Percentiles rank a stretch among this genome's conserved stretches.
phyloP scores from a whole-genome alignment of 805 yeast species.

The Candida patagonica region DNA sequence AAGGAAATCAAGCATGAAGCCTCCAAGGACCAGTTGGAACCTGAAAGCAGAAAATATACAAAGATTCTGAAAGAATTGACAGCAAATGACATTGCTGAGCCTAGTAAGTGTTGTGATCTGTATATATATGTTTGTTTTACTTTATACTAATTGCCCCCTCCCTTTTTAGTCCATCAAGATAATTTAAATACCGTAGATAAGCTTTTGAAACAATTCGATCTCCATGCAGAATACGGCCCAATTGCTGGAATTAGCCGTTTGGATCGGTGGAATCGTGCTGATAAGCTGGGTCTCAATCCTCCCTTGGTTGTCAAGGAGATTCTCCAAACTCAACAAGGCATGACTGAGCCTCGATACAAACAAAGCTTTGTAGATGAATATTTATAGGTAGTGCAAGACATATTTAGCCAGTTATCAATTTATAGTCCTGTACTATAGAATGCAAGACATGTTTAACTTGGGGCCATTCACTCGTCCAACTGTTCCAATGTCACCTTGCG shows the following conservation, averaged over 20 bases:
- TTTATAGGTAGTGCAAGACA: too few species aligned
- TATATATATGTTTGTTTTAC: background rate
- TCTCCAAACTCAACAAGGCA: constrained; percentile 21
- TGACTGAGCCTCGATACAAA: constrained; percentile 14
- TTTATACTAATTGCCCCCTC: background rate
- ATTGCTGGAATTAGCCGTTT: constrained; percentile 30
- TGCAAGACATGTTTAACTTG: too few species aligned
- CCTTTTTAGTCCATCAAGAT: constrained; percentile 23
- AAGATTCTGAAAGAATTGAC: constrained; percentile 1
- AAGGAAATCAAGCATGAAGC: background rate
- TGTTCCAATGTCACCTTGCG: constrained; percentile 6
- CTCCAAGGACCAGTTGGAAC: background rate
- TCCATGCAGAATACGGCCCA: constrained; percentile 30
- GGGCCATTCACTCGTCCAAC: background rate
- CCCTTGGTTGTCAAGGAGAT: constrained; percentile 27
- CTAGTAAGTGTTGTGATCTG: constrained; percentile 8
- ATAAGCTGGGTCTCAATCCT: constrained; percentile 28
- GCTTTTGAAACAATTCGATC: constrained; percentile 28
- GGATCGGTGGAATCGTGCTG: constrained; percentile 32
- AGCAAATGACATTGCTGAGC: constrained; percentile 10
- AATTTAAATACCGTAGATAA: constrained; percentile 22
- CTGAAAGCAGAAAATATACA: constrained; percentile 3
- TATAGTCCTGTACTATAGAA: too few species aligned
- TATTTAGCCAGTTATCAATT: too few species aligned
- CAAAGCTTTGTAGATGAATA: constrained; percentile 14